Conservation (phyloP, 345 rosid genomes). For the Melastoma malabathricum region DNA sequence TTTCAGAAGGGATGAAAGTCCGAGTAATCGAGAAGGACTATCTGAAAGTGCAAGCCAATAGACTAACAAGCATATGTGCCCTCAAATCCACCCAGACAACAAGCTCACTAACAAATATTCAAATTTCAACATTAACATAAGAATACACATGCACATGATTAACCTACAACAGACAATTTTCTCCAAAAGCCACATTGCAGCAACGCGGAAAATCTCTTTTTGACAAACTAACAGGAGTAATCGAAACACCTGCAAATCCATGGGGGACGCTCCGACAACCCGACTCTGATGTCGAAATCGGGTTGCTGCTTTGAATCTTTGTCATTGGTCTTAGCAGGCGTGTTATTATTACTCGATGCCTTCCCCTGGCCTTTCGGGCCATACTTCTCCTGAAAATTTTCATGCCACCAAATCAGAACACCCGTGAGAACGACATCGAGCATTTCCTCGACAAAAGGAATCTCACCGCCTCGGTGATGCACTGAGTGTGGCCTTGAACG, state of each 20-base stretch:
- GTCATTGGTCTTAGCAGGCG: conserved; percentile 41
- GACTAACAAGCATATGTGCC: too few relatives aligned
- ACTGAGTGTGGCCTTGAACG: conserved; percentile 81
- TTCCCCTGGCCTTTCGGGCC: conserved; percentile 77
- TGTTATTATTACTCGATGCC: conserved; percentile 22
- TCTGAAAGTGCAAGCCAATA: neutral
- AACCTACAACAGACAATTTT: neutral
- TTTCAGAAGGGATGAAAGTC: neutral
- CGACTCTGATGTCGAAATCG: conserved; percentile 58
- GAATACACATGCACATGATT: too few relatives aligned
- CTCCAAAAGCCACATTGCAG: neutral
- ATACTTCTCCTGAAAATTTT: conserved; percentile 58
- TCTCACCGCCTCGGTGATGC: conserved; percentile 78
- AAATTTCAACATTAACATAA: too few relatives aligned
- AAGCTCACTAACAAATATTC: too few relatives aligned
- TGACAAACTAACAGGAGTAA: too few relatives aligned
- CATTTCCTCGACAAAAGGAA: neutral
- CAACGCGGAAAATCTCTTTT: too few relatives aligned
- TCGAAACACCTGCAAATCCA: conserved; percentile 76
- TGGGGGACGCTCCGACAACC: conserved; percentile 69
- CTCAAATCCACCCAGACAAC: too few relatives aligned
- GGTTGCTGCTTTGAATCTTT: conserved; percentile 46
- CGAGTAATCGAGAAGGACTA: neutral
- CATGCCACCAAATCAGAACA: neutral
- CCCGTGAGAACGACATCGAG: neutral